Conservation (phyloP, 164 flowering plant genomes). For the Chimonanthus salicifolius region DNA sequence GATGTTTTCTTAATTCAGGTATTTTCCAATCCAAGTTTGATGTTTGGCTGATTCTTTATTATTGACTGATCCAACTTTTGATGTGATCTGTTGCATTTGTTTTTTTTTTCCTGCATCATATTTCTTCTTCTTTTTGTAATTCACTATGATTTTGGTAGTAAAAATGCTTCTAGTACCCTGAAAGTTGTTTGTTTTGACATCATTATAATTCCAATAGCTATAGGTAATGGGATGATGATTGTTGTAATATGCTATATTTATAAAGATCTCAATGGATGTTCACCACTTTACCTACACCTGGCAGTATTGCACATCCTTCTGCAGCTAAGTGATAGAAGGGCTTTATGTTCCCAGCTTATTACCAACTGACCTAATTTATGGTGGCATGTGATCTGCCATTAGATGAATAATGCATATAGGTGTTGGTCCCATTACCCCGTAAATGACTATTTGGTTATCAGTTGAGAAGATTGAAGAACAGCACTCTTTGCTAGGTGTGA, state of each 20-base stretch:
- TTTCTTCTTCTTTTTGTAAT: not conserved
- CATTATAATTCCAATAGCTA: not conserved
- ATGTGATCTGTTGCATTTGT: not conserved
- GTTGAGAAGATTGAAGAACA: too few relatives aligned
- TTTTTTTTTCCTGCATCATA: not conserved
- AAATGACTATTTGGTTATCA: too few relatives aligned
- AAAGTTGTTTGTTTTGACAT: not conserved
- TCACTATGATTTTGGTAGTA: not conserved
- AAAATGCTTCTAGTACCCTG: not conserved
- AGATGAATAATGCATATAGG: too few relatives aligned
- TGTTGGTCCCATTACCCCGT: too few relatives aligned
- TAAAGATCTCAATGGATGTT: too few relatives aligned
- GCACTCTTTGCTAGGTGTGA: too few relatives aligned
- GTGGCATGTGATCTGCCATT: too few relatives aligned
- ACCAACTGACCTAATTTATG: too few relatives aligned
- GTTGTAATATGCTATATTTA: not conserved
- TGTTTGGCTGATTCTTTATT: not conserved
- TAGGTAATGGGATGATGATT: not conserved
- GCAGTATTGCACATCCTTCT: too few relatives aligned
- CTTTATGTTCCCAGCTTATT: too few relatives aligned
- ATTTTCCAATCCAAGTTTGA: constrained; percentile 10
- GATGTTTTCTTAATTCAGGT: constrained; percentile 99
- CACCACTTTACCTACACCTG: too few relatives aligned
- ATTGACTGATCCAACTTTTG: not conserved
- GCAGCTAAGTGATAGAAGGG: too few relatives aligned